Base-by-base conservation (phyloP, 1,284 basidiomycete genomes). In the Marasmius sp. region DNA sequence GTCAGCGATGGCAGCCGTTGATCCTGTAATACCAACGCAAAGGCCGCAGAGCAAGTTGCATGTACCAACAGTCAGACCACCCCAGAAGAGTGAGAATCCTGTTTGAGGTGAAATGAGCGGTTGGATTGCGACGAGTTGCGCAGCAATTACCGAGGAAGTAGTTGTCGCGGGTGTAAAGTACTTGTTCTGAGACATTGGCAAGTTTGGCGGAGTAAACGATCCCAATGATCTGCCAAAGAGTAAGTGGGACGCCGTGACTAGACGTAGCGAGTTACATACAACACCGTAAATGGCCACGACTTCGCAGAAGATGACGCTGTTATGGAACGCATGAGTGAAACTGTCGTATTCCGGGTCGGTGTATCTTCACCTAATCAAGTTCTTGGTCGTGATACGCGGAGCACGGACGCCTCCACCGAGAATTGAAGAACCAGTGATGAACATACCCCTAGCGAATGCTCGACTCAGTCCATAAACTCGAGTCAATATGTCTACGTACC, bases 221-320 rank as follows among this genome's bases (percentile, higher is more conserved):
- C 45, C 93, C 92, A 71, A 95, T 95, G 71, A 96, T 95, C 93
- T 94, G 60, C 38, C 20, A 18, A 27, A 18, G 11, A 39, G 33
- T 22, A 39, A 51, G 43, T 22, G 41, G 51, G 48, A 39, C 36
- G 33, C 56, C 22, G 56, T 16, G 22, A 14, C 43, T 54, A 51
- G 27, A 59, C 38, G 55, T n/a, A 38, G 41, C 39, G 52, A 57
- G 20, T 20, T 38, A 84, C 91, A 65, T 75, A 96, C 94, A 57
- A 95, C 93, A 61, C 92, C 96, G 76, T 97, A 97, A 72, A 97
- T 97, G 64, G 95, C 95, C 22, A 97, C 94, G 68, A 98, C 97
- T 81, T 99, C 97, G 75, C 97, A 98, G 81, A 99, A 98, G 74
- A 99, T 98, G 80, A 99, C 96, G 66, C 95, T 97, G 69, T 11